phyloP scores from a whole-genome alignment of 2,329 filamentous ascomycete genomes.

The Cordyceps cateniannulata region DNA sequence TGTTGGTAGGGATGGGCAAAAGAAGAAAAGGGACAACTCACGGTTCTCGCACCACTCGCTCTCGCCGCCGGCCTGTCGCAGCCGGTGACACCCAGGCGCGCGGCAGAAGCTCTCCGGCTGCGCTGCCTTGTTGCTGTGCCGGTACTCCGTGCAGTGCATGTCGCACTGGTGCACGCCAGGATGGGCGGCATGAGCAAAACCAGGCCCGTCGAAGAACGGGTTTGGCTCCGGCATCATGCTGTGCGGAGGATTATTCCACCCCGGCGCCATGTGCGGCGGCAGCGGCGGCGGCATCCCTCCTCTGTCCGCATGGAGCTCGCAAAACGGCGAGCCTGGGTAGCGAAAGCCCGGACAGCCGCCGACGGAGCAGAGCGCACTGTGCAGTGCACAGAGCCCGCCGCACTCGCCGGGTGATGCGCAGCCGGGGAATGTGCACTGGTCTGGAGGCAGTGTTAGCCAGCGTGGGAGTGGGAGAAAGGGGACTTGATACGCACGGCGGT shows the following conservation, averaged over 20 bases:
- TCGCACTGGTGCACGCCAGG: neutral
- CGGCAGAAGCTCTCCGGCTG: neutral
- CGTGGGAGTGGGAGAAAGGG: neutral
- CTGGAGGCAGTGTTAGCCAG: neutral
- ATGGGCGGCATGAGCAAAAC: neutral
- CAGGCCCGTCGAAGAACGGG: no score
- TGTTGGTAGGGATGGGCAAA: neutral
- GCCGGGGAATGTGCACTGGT: neutral
- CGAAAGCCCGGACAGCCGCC: neutral
- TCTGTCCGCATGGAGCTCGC: neutral
- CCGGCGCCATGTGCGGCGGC: neutral
- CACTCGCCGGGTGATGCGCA: neutral
- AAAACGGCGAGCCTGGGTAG: neutral
- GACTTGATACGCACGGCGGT: neutral
- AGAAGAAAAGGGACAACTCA: neutral
- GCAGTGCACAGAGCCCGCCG: neutral
- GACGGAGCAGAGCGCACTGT: neutral
- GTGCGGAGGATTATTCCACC: neutral
- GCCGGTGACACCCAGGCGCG: neutral
- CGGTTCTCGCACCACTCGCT: slow-evolving; percentile 8
- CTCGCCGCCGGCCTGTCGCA: neutral
- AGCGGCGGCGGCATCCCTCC: neutral
- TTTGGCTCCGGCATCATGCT: no score
- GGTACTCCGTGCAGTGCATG: neutral
- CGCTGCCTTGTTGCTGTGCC: slow-evolving; percentile 6